Conservation (phyloP, 1,284 basidiomycete genomes). For the Puccinia horiana region DNA sequence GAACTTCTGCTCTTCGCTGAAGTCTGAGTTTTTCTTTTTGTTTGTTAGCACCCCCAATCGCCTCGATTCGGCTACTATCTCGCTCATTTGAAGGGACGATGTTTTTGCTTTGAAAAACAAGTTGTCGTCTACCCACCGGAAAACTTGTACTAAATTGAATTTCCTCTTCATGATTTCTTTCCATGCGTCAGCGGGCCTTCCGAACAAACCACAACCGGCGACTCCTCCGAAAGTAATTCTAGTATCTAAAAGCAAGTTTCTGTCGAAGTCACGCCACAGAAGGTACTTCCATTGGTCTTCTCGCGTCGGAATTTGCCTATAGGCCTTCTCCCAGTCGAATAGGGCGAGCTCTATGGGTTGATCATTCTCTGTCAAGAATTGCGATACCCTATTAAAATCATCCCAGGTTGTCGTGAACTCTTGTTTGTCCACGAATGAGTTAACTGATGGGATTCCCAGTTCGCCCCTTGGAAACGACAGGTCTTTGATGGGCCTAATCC, state of each 20-base stretch:
- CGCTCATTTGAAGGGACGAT: not conserved
- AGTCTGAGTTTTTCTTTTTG: slow-evolving; percentile 9
- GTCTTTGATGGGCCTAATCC: no score
- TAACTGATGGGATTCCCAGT: no score
- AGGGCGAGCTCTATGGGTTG: no score
- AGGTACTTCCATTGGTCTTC: not conserved
- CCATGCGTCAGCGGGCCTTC: slow-evolving; percentile 14
- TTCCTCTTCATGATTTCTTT: not conserved
- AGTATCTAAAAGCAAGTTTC: not conserved
- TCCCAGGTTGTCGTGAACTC: no score
- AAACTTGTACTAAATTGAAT: not conserved
- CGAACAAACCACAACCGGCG: slow-evolving; percentile 9
- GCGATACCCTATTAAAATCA: no score
- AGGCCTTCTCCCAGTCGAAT: no score
- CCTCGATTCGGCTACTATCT: not conserved
- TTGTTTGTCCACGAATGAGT: no score
- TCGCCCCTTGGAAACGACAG: no score
- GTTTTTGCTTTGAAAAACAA: not conserved
- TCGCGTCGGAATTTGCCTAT: not conserved
- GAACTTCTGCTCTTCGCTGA: not conserved
- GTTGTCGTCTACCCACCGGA: no score
- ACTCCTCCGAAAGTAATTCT: slow-evolving; percentile 11
- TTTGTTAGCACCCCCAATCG: not conserved
- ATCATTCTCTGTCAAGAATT: no score
- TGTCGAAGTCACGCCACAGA: not conserved